Evolutionary conservation across 805 yeast species (phyloP).

Genomic region (Candida qinlingensis): DNA sequence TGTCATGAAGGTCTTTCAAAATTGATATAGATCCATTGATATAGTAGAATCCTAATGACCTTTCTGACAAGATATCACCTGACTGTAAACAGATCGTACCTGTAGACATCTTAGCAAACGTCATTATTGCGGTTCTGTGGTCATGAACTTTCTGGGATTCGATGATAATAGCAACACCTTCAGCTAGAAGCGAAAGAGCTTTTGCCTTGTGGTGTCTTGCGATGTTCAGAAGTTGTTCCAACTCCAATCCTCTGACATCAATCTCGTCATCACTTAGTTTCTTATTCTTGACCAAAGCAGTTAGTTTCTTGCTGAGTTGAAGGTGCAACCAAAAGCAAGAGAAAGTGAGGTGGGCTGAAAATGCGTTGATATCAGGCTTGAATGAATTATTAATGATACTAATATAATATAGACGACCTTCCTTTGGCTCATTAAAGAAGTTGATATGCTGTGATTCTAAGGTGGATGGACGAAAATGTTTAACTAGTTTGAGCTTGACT

Average conservation of each 20-base stretch:
- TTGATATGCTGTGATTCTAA: slow-evolving; percentile 10
- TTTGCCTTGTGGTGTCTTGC: slow-evolving; percentile 6
- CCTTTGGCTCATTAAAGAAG: slow-evolving; percentile 13
- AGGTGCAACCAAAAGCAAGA: slow-evolving; percentile 14
- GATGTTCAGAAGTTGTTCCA: slow-evolving; percentile 2
- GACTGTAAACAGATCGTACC: slow-evolving; percentile 16
- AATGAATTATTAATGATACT: slow-evolving; percentile 11
- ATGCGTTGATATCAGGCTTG: slow-evolving; percentile 3
- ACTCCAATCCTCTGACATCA: background rate
- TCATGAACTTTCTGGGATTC: slow-evolving; percentile 9
- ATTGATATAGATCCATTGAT: slow-evolving; percentile 15
- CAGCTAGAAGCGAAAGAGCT: slow-evolving; percentile 9
- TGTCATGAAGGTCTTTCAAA: slow-evolving; percentile 14
- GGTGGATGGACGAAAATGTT: slow-evolving; percentile 7
- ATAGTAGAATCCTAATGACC: slow-evolving; percentile 9
- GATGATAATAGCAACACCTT: slow-evolving; percentile 9
- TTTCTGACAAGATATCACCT: slow-evolving; percentile 11
- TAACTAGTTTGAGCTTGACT: slow-evolving; percentile 7
- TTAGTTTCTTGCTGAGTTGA: slow-evolving; percentile 14
- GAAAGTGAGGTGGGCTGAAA: slow-evolving; percentile 7
- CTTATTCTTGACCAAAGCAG: background rate
- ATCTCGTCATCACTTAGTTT: slow-evolving; percentile 1
- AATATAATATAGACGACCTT: slow-evolving; percentile 9
- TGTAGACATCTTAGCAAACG: slow-evolving; percentile 4
- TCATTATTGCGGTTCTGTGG: slow-evolving; percentile 1